Base-by-base conservation (phyloP, 2,329 filamentous ascomycete species). In the Aspergillus phoenicis region DNA sequence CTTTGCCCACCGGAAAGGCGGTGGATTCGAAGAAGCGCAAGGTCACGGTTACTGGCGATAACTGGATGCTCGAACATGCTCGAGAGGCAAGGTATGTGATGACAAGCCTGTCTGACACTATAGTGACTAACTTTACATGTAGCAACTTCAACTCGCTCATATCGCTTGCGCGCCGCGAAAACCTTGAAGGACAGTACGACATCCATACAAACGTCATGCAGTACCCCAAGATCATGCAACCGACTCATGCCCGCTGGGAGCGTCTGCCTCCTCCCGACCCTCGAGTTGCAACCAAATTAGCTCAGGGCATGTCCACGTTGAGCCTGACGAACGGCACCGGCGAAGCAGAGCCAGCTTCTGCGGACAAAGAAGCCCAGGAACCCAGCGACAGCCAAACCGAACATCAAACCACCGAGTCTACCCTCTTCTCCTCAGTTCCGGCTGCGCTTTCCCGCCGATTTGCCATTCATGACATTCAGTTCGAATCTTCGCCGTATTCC, bases 51-150 rank as follows among this genome's bases (percentile, higher is more conserved):
- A 98, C 93, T 57, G 91, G 96, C 69, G 87, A 89, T 60, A 99
- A 98, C 75, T 99, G 95, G 95, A 95, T 96, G 85, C 83, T 95
- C 60, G 93, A 98, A 79, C 95, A 99, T 78, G 93, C 93, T 28
- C 87, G 91, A 54, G 92, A 94, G 75, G 92, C 94, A 59, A 94
- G 90, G 93, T 96, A 83, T 70, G 84, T 79, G 52, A 41, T 33
- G 8, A 17, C 43, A 13, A 33, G 20, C 10, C 39, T 24, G 15
- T 28, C 11, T 43, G 28, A 7, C 24, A 58, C 33, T 38, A 38
- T 28, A 17, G 22, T 36, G 41, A 48, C 60, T 64, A 61, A 70
- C 59, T 62, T 5, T 39, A 38, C 17, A 28, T 55, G 11, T 66
- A 97, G 94, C 74, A 87, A 87, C 52, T 98, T 95, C 81, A 99